Conservation (phyloP, 768 basidiomycete species). For the Panellus pusillus region DNA sequence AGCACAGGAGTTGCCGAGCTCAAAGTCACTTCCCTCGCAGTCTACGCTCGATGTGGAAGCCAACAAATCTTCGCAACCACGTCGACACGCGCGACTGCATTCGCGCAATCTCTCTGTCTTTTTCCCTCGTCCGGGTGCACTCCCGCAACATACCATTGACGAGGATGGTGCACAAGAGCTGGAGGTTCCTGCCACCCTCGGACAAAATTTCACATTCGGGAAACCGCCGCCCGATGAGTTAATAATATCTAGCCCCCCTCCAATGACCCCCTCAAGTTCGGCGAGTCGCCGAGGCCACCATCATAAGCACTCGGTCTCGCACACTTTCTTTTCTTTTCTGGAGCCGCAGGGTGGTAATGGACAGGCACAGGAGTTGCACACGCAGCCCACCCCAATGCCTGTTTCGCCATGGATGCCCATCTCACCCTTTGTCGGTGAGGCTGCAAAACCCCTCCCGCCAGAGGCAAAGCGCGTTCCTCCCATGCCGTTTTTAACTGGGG, state of each 20-base stretch:
- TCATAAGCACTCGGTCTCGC: conserved; percentile 92
- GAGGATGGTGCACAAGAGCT: conserved; percentile 66
- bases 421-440: conserved; percentile 38
- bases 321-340: conserved; percentile 95
- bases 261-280: conserved; percentile 31
- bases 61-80: conserved; percentile 12
- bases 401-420: conserved; percentile 69
- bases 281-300: conserved; percentile 71
- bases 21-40: conserved; percentile 20
- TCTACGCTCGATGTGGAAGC: conserved; percentile 25
- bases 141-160: conserved; percentile 56
- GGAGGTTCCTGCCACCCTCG: conserved; percentile 44
- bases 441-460: conserved; percentile 36
- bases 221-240: conserved; percentile 33
- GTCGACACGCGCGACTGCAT: conserved; percentile 74
- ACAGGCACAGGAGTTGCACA: conserved; percentile 42
- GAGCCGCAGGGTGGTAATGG: conserved; percentile 55
- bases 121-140: conserved; percentile 79
- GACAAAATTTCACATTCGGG: conserved; percentile 36
- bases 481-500: conserved; percentile 43
- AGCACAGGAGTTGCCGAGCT: not conserved
- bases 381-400: conserved; percentile 59
- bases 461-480: conserved; percentile 4
- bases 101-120: conserved; percentile 90
- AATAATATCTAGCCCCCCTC: conserved; percentile 33